Conservation (phyloP, 169 alveolate genomes). For the Babesia ovata region DNA sequence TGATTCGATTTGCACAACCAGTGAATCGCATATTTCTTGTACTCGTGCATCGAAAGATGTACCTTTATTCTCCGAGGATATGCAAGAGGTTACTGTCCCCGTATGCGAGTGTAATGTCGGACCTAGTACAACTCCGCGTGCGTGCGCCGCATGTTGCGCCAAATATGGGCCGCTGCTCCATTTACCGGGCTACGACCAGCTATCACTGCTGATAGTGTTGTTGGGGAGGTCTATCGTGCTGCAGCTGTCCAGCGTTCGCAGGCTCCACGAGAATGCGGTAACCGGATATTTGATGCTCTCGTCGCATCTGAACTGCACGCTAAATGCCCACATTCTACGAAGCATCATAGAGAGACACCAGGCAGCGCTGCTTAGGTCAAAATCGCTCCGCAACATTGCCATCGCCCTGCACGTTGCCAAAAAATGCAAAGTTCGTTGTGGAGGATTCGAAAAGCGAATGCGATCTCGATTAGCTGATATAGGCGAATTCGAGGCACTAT, state of each 20-base stretch:
- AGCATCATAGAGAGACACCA: slow-evolving; percentile 10
- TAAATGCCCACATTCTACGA: slow-evolving; percentile 43
- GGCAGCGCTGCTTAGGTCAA: slow-evolving; percentile 5
- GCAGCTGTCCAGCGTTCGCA: slow-evolving; percentile 15
- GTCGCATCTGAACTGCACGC: slow-evolving; percentile 25
- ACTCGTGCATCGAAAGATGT: neutral
- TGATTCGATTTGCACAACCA: neutral
- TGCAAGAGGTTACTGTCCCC: slow-evolving; percentile 29
- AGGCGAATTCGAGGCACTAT: slow-evolving; percentile 19
- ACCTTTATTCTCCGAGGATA: neutral
- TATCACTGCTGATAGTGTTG: slow-evolving; percentile 35
- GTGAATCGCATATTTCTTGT: too few relatives aligned
- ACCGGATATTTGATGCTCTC: slow-evolving; percentile 29
- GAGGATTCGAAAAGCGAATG: neutral
- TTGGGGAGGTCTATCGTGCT: slow-evolving; percentile 51
- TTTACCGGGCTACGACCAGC: slow-evolving; percentile 41
- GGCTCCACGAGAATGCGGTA: slow-evolving; percentile 44
- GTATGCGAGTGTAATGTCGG: slow-evolving; percentile 25
- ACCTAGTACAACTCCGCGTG: neutral
- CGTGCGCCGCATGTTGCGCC: slow-evolving; percentile 29
- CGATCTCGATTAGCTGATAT: slow-evolving; percentile 25
- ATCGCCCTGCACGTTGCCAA: slow-evolving; percentile 37
- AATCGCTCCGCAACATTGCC: slow-evolving; percentile 46
- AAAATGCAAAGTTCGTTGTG: slow-evolving; percentile 32
- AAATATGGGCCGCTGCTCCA: slow-evolving; percentile 36